A percentile compares a stretch with the other conserved stretches of the same genome.
phyloP scores from a whole-genome alignment of 225 moss, liverwort and hornwort species.

The Marchantia paleacea region DNA sequence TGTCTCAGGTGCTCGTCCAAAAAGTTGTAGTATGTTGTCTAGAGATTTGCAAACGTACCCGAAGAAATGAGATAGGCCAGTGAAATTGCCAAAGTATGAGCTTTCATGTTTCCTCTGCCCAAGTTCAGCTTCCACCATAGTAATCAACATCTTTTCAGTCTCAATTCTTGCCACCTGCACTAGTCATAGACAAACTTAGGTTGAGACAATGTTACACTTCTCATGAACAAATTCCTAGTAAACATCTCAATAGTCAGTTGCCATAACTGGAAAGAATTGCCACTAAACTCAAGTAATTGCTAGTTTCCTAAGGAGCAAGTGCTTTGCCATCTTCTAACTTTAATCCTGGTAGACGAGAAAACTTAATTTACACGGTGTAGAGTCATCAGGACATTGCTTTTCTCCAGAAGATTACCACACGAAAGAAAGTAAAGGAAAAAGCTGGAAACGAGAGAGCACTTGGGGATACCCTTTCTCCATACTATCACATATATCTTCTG shows the following conservation, averaged over 20 bases:
- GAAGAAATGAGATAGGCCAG: conserved; percentile 83
- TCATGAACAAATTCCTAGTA: not conserved
- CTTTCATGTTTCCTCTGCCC: conserved; percentile 61
- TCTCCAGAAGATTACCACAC: too few species aligned
- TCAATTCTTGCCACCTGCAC: conserved; percentile 71
- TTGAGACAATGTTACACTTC: not conserved
- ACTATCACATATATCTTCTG: not conserved
- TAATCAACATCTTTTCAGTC: conserved; percentile 87
- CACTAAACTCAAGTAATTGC: not conserved
- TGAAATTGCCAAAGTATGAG: conserved; percentile 51
- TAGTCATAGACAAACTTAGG: not conserved
- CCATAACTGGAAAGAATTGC: not conserved
- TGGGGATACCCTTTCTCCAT: not conserved
- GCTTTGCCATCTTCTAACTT: not conserved
- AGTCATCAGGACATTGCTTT: too few species aligned
- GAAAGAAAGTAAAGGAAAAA: too few species aligned
- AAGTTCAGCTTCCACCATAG: conserved; percentile 78
- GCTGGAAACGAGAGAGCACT: too few species aligned
- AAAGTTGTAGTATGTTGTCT: not conserved
- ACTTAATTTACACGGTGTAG: too few species aligned
- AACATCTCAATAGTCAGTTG: not conserved
- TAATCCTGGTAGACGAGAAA: too few species aligned
- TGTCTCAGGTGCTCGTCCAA: not conserved
- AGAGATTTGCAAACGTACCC: conserved; percentile 33
- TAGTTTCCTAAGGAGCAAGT: not conserved